Percentiles rank a stretch among this genome's conserved stretches.
Conservation (phyloP, 495 filamentous ascomycete genomes). For the Xylaria nigripes region DNA sequence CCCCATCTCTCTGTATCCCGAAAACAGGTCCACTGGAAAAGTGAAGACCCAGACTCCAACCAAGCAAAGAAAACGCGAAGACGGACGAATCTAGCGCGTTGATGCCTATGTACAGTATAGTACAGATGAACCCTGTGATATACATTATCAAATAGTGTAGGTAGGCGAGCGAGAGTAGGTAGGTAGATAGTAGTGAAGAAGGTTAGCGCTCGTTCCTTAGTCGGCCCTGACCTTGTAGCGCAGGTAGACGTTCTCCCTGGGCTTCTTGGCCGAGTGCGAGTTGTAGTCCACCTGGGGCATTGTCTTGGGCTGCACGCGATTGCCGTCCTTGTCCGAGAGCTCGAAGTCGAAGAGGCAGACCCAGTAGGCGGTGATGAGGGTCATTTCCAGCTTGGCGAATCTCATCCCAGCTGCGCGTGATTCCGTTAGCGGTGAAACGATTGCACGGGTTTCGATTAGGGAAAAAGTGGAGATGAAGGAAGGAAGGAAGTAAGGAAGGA, state of each 20-base stretch:
- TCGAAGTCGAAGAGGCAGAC: constrained; percentile 28
- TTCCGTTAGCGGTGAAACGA: neutral
- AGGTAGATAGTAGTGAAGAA: no score
- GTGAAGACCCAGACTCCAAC: no score
- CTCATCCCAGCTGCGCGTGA: constrained; percentile 23
- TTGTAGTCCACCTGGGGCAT: constrained; percentile 8
- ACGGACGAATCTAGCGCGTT: no score
- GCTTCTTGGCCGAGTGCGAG: constrained; percentile 12
- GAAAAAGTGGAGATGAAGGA: neutral
- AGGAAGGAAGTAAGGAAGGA: no score
- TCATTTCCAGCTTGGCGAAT: constrained; percentile 43
- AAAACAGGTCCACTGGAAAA: no score
- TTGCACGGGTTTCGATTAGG: neutral
- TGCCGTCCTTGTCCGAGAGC: constrained; percentile 18
- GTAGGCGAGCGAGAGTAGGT: no score
- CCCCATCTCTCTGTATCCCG: no score
- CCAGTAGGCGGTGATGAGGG: constrained; percentile 37
- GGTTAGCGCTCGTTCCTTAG: no score
- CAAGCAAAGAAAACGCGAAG: no score
- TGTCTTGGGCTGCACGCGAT: neutral
- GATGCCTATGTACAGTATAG: no score
- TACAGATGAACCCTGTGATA: no score
- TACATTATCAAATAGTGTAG: no score
- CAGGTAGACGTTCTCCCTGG: constrained; percentile 15
- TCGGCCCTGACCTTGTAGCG: constrained; percentile 13